These are phyloP conservation scores for Neurospora sp. DNA, from an alignment of 495 filamentous ascomycete genomes.

Conservation along the genomic window DNA sequence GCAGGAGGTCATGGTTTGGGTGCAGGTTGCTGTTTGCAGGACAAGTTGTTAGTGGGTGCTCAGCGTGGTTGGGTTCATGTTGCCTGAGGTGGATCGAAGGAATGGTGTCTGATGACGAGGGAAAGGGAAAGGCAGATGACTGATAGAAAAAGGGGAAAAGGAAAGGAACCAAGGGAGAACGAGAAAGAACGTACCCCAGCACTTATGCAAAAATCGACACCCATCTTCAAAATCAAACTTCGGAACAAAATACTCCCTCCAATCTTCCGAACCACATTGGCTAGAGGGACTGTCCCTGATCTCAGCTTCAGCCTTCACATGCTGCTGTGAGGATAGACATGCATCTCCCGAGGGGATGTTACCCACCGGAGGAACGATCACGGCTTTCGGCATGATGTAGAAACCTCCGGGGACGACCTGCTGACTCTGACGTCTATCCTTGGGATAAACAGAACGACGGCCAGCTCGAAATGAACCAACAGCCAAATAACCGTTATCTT, in stretches of 20 bases:
- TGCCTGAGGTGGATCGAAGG: no score
- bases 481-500: background rate
- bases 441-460: background rate
- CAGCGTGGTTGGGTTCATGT: background rate
- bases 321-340: background rate
- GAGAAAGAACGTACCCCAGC: background rate
- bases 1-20: conserved; percentile 1
- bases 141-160: background rate
- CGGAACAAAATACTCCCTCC: conserved; percentile 2
- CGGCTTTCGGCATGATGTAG: conserved; percentile 1
- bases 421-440: background rate
- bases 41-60: conserved; percentile 4
- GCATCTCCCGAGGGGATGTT: background rate
- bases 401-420: conserved; percentile 4
- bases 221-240: conserved; percentile 2
- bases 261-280: conserved; percentile 4
- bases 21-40: background rate
- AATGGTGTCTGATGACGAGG: background rate
- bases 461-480: background rate
- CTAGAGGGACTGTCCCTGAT: background rate
- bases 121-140: background rate
- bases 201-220: background rate
- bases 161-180: background rate
- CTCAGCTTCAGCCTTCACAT: background rate
- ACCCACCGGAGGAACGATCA: background rate